Evolutionary conservation across 768 basidiomycete species (phyloP), one percentile per base, ranked within the genome.

Genomic region (Trametes gibbosa): DNA sequence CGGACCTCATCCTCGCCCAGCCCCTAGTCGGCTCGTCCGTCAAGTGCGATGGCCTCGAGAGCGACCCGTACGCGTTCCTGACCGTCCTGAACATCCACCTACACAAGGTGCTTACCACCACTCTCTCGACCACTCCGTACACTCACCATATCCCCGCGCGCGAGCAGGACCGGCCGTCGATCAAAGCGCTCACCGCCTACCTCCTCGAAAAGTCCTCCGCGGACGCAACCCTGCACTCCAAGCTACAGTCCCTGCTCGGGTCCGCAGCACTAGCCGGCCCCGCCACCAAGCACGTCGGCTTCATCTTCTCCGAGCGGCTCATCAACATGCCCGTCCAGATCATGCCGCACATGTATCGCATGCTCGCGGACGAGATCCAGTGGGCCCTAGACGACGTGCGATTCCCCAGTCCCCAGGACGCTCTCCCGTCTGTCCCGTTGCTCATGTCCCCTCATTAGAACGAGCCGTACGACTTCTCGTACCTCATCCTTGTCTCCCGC

Each of bases 261-360:
- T 64, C 71, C 13, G 56, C 66, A 3, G 66, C 63, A 5, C 69
- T 73, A 1, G 50, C 63, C 17, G 72, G 77, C 65, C 35, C 62
- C n/a, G 70, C 77, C 66, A 27, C 72, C 75, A 76, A 77, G 16
- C 84, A 89, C 61, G 83, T 96, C 46, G 96, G 92, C 2, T 79
- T 97, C 17, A 79, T 98, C 9, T 77, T 99, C 63, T 90, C 87
- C 63, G 93, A 97, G 71, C 81, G 96, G 0, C 77, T 98, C 50
- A 80, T 97, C 64, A 99, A 98, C 71, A 95, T 99, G 87, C 96
- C 96, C 0, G 88, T 94, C 14, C 92, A 98, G 65, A 84, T 95
- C 35, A 81, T 95, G 9, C 89, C 94, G 5, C 95, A 93, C 1
- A 89, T 97, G 86, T 98, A 95, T 72, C 79, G 79, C 43, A 94